Percentiles rank a stretch among this genome's conserved stretches.
Evolutionary conservation across 148 eudicot genomes (phyloP).

Genomic region (Persicaria tinctoria): DNA sequence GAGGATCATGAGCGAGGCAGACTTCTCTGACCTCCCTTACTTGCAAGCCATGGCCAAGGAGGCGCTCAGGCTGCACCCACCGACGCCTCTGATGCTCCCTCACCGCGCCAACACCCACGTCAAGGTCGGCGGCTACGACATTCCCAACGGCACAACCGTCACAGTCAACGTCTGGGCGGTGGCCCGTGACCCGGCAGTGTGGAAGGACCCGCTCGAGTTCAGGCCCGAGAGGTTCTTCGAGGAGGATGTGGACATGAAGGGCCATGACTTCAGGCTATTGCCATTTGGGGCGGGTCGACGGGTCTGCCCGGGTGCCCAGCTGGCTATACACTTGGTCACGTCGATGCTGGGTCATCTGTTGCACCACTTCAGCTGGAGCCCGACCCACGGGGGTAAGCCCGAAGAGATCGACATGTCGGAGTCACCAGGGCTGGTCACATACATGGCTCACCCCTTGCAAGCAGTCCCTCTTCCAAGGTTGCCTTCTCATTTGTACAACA

Average conservation of each 20-base stretch:
- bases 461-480: slow-evolving; percentile 59
- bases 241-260: slow-evolving; percentile 75
- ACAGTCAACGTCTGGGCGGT: slow-evolving; percentile 79
- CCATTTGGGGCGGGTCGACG: slow-evolving; percentile 84
- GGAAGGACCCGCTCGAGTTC: slow-evolving; percentile 54
- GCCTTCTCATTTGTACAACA: slow-evolving; percentile 49
- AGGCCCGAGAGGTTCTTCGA: slow-evolving; percentile 67
- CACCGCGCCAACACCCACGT: slow-evolving; percentile 63
- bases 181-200: slow-evolving; percentile 57
- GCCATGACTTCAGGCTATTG: slow-evolving; percentile 57
- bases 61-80: slow-evolving; percentile 72
- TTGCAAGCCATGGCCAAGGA: slow-evolving; percentile 63
- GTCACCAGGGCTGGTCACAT: slow-evolving; percentile 64
- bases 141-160: slow-evolving; percentile 64
- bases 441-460: slow-evolving; percentile 58
- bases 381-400: slow-evolving; percentile 39
- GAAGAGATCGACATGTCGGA: slow-evolving; percentile 68
- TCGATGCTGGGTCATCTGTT: slow-evolving; percentile 72
- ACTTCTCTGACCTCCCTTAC: slow-evolving; percentile 70
- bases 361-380: slow-evolving; percentile 67
- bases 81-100: slow-evolving; percentile 83
- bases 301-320: slow-evolving; percentile 72
- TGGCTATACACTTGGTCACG: slow-evolving; percentile 65
- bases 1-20: slow-evolving; percentile 65
- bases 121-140: slow-evolving; percentile 71